These are phyloP conservation scores for Penicillium fuscoglaucum DNA, from an alignment of 2,329 filamentous ascomycete genomes.

Conservation along the genomic window DNA sequence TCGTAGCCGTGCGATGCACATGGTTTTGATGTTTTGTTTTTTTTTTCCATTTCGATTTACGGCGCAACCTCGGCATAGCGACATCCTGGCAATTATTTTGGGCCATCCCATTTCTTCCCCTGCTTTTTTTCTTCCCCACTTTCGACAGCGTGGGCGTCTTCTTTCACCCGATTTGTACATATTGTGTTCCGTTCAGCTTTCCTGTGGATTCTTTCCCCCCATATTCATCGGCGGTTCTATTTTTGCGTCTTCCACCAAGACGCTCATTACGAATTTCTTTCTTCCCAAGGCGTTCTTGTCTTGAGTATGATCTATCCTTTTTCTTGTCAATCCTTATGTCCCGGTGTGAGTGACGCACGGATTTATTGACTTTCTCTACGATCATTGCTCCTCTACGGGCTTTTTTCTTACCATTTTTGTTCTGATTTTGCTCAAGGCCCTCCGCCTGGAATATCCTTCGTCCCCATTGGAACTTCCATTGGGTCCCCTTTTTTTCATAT, in stretches of 20 bases:
- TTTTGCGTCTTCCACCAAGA: constrained; percentile 21
- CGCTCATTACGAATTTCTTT: constrained; percentile 39
- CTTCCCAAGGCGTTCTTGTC: constrained; percentile 28
- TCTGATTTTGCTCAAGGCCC: constrained; percentile 3
- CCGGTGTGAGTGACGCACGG: constrained; percentile 30
- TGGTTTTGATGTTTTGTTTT: constrained; percentile 19
- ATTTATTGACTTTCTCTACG: constrained; percentile 29
- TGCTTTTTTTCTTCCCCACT: constrained; percentile 9
- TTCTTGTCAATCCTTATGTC: constrained; percentile 39
- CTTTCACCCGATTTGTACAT: constrained; percentile 24
- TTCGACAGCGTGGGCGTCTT: constrained; percentile 14
- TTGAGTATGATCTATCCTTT: constrained; percentile 34
- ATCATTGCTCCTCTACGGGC: constrained; percentile 22
- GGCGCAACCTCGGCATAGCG: constrained; percentile 32
- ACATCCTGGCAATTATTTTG: constrained; percentile 23
- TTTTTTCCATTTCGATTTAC: constrained; percentile 20
- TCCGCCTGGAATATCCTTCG: constrained; percentile 4
- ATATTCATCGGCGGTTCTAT: constrained; percentile 19
- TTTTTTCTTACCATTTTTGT: constrained; percentile 17
- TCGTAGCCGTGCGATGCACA: constrained; percentile 18
- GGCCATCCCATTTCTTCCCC: constrained; percentile 9
- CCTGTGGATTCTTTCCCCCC: constrained; percentile 23
- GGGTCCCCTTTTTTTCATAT: constrained; percentile 8
- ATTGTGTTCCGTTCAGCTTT: constrained; percentile 19
- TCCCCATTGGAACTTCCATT: constrained; percentile 2